Conservation (phyloP, 1,139 yeast species). For the Geotrichum klebahnii region DNA sequence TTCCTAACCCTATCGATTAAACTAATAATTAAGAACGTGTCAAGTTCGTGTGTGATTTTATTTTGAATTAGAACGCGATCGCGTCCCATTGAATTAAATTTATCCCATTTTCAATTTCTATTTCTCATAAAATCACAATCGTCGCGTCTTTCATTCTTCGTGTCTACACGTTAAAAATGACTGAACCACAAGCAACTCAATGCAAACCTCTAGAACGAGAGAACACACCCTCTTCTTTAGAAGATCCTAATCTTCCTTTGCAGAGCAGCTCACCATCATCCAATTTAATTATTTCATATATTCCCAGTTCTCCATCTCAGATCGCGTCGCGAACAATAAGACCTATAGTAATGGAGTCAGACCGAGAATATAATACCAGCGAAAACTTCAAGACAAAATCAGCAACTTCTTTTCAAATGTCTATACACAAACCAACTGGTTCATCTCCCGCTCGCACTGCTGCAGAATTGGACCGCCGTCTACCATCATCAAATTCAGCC, state of each 20-base stretch:
- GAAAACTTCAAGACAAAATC: background rate
- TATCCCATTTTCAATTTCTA: no score
- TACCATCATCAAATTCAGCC: background rate
- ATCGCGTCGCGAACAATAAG: background rate
- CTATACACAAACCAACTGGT: no score
- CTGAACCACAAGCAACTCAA: background rate
- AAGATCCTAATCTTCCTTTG: background rate
- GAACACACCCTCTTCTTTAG: background rate
- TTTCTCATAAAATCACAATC: background rate
- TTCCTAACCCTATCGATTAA: no score
- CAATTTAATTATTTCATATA: background rate
- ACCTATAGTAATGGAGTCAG: background rate
- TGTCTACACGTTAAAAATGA: background rate
- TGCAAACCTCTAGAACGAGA: background rate
- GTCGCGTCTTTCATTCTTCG: constrained; percentile 1
- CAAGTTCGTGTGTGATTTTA: background rate
- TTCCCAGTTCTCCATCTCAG: constrained; percentile 4
- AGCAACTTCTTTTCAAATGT: no score
- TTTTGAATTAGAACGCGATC: background rate
- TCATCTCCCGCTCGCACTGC: no score
- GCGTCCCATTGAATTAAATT: background rate
- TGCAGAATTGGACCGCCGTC: background rate
- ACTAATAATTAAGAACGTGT: no score
- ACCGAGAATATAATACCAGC: background rate
- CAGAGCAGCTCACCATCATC: background rate